Percentiles rank a stretch among this genome's conserved stretches.
Evolutionary conservation across 2,329 filamentous ascomycete genomes (phyloP).

Genomic region (Didymella pomorum): DNA sequence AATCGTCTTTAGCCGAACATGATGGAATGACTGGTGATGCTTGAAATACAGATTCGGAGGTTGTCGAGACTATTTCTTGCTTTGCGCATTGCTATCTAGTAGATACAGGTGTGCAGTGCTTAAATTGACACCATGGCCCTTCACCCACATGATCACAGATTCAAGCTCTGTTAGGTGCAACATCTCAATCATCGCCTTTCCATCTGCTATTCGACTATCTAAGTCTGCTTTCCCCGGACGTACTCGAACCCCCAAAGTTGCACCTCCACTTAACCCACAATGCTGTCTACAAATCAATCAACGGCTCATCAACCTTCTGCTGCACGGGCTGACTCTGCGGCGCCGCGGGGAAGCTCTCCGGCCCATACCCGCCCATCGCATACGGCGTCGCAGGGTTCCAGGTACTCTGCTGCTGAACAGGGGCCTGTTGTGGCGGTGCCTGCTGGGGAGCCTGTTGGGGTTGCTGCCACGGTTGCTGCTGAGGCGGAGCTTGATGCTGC

Average conservation of each 20-base stretch:
- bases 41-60: too few species aligned
- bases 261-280: background rate
- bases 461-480: slow-evolving; percentile 28
- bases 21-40: too few species aligned
- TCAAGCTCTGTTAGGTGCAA: background rate
- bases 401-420: slow-evolving; percentile 34
- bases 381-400: slow-evolving; percentile 48
- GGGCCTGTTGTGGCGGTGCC: slow-evolving; percentile 35
- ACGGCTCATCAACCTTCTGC: slow-evolving; percentile 71
- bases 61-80: too few species aligned
- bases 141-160: too few species aligned
- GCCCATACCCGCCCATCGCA: slow-evolving; percentile 52
- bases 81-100: too few species aligned
- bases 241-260: too few species aligned
- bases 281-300: slow-evolving; percentile 73
- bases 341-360: slow-evolving; percentile 68
- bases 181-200: background rate
- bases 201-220: background rate
- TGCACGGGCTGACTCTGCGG: slow-evolving; percentile 62
- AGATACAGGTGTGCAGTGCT: too few species aligned
- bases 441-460: slow-evolving; percentile 24
- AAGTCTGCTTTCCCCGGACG: background rate
- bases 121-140: too few species aligned
- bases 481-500: slow-evolving; percentile 19
- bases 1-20: too few species aligned